Conservation (phyloP, 2,329 filamentous ascomycete species). For the Xylogone sp. region DNA sequence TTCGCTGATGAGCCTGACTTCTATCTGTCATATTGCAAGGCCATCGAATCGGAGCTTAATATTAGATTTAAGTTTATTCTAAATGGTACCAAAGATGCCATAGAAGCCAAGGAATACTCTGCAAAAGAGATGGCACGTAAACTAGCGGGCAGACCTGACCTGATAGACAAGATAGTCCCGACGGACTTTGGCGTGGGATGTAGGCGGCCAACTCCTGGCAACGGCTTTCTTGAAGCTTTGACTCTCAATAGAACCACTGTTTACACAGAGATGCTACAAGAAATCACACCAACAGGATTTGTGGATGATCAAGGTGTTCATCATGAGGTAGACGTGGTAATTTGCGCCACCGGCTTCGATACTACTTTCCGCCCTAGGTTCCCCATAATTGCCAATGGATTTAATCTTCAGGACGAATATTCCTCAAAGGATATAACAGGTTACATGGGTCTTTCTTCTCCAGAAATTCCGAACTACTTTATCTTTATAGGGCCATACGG, state of each 20-base stretch:
- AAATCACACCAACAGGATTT: constrained; percentile 28
- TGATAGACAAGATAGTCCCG: constrained; percentile 1
- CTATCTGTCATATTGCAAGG: constrained; percentile 41
- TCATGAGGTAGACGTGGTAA: constrained; percentile 45
- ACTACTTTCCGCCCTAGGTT: constrained; percentile 21
- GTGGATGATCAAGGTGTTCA: constrained; percentile 18
- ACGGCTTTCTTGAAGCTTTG: constrained; percentile 30
- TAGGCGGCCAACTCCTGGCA: constrained; percentile 26
- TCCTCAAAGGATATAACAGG: background rate
- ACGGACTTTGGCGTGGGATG: background rate
- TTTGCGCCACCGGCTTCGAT: constrained; percentile 55
- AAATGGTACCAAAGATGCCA: background rate
- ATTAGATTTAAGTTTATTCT: constrained; percentile 40
- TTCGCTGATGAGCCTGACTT: constrained; percentile 27
- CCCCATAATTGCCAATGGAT: constrained; percentile 15
- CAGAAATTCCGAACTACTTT: constrained; percentile 24
- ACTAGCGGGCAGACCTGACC: background rate
- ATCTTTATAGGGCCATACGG: constrained; percentile 21
- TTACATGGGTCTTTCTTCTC: constrained; percentile 12
- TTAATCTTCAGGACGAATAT: constrained; percentile 1
- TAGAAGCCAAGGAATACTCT: background rate
- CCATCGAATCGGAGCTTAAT: constrained; percentile 42
- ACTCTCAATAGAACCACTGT: constrained; percentile 24
- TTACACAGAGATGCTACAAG: constrained; percentile 29
- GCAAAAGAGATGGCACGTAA: background rate